A percentile compares a stretch with the other conserved stretches of the same genome.
phyloP scores from a whole-genome alignment of 495 filamentous ascomycete genomes.

The Hyaloscypha finlandica region DNA sequence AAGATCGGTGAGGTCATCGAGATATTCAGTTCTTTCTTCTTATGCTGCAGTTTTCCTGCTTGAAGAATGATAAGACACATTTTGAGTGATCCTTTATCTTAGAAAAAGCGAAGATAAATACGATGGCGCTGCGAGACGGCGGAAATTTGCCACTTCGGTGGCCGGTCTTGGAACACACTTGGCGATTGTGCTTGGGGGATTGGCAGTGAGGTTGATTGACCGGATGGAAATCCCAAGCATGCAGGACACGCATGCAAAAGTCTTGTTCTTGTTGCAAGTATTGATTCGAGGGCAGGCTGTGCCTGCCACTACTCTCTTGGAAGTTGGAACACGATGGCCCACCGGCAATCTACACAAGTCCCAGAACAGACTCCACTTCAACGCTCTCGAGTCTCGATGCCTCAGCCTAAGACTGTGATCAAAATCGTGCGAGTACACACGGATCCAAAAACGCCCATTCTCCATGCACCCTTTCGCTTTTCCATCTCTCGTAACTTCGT shows the following conservation, averaged over 20 bases:
- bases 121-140: background rate
- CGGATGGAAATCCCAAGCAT: background rate
- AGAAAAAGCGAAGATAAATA: background rate
- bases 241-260: background rate
- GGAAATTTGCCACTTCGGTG: background rate
- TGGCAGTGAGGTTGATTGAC: background rate
- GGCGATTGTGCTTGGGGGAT: background rate
- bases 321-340: background rate
- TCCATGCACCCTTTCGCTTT: slow-evolving; percentile 5
- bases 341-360: background rate
- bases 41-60: background rate
- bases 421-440: background rate
- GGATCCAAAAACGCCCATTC: slow-evolving; percentile 1
- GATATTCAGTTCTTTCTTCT: background rate
- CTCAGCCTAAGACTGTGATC: background rate
- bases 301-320: background rate
- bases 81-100: background rate
- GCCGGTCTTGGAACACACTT: background rate
- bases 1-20: background rate
- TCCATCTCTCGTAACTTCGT: background rate
- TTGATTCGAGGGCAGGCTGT: background rate
- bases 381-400: background rate
- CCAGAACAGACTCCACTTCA: background rate
- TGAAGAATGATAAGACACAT: background rate
- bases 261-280: background rate